Evolutionary conservation across 176 grass and related monocot species (phyloP).

Genomic region (Aegilops longissima): DNA sequence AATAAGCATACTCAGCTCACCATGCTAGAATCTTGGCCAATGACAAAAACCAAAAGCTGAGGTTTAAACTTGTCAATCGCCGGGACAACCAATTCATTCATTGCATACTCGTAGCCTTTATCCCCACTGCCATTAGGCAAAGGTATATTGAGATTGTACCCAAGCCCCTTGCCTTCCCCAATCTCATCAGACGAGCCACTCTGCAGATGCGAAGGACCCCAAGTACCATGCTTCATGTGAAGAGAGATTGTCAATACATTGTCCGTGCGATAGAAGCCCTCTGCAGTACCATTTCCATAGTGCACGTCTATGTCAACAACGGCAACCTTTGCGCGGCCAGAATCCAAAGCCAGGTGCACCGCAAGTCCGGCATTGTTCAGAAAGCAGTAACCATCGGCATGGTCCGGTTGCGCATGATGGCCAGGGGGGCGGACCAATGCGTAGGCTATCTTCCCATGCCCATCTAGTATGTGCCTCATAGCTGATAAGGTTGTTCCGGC

Average conservation of each 20-base stretch:
- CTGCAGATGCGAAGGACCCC: constrained; percentile 76
- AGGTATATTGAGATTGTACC: constrained; percentile 92
- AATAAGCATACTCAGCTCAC: constrained; percentile 42
- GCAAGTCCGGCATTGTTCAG: constrained; percentile 88
- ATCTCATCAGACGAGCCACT: constrained; percentile 64
- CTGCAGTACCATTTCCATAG: constrained; percentile 83
- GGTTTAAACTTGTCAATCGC: constrained; percentile 67
- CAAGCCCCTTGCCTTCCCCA: constrained; percentile 72
- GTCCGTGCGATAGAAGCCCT: constrained; percentile 70
- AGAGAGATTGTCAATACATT: constrained; percentile 74
- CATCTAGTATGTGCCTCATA: constrained; percentile 71
- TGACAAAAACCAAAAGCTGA: constrained; percentile 71
- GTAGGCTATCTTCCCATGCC: constrained; percentile 62
- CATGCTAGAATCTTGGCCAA: constrained; percentile 85
- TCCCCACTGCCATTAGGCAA: constrained; percentile 94
- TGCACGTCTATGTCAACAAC: constrained; percentile 85
- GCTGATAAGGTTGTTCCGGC: constrained; percentile 76
- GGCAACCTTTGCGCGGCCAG: constrained; percentile 46
- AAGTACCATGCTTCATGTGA: constrained; percentile 90
- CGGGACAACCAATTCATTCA: constrained; percentile 69
- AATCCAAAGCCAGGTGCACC: constrained; percentile 71
- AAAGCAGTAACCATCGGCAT: constrained; percentile 85
- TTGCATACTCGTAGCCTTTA: constrained; percentile 72
- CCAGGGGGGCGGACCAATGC: constrained; percentile 78
- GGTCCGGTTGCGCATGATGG: constrained; percentile 76